Conservation (phyloP, 1,139 yeast genomes). For the Yamadazyma taylorii region DNA sequence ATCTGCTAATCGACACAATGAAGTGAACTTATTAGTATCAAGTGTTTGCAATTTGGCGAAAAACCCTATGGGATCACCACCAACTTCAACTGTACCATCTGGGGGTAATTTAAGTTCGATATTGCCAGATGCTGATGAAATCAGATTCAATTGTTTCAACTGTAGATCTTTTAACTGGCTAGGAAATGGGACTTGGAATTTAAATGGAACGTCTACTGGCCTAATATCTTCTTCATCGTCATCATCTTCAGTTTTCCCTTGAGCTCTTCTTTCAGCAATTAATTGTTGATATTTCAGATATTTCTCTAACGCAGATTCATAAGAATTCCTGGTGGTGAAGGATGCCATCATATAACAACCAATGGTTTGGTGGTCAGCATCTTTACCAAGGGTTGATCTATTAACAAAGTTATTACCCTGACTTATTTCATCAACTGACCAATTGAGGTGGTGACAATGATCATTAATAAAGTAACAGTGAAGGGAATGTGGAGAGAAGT, state of each 20-base stretch:
- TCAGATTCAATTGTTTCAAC: slow-evolving; percentile 42
- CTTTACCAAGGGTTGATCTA: slow-evolving; percentile 57
- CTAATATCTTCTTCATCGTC: slow-evolving; percentile 26
- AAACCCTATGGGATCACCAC: slow-evolving; percentile 6
- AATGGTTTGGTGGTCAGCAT: slow-evolving; percentile 41
- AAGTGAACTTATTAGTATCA: slow-evolving; percentile 49
- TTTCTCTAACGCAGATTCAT: slow-evolving; percentile 19
- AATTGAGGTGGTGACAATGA: no score
- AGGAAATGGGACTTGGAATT: slow-evolving; percentile 40
- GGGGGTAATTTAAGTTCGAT: slow-evolving; percentile 1
- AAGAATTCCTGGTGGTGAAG: slow-evolving; percentile 39
- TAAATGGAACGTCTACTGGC: slow-evolving; percentile 25
- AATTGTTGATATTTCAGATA: slow-evolving; percentile 26
- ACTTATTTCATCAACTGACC: slow-evolving; percentile 23
- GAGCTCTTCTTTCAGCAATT: slow-evolving; percentile 14
- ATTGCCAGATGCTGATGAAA: slow-evolving; percentile 10
- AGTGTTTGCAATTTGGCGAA: slow-evolving; percentile 6
- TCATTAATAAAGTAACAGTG: slow-evolving; percentile 32
- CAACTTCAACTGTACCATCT: background rate
- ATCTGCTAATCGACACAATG: slow-evolving; percentile 64
- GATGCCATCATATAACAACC: slow-evolving; percentile 57
- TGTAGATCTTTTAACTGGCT: slow-evolving; percentile 27
- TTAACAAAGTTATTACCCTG: slow-evolving; percentile 64
- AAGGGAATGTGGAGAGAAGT: slow-evolving; percentile 39
- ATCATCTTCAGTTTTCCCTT: slow-evolving; percentile 18